Base-by-base conservation (phyloP, 179 eudicot species). In the Amaranthus tricolor region DNA sequence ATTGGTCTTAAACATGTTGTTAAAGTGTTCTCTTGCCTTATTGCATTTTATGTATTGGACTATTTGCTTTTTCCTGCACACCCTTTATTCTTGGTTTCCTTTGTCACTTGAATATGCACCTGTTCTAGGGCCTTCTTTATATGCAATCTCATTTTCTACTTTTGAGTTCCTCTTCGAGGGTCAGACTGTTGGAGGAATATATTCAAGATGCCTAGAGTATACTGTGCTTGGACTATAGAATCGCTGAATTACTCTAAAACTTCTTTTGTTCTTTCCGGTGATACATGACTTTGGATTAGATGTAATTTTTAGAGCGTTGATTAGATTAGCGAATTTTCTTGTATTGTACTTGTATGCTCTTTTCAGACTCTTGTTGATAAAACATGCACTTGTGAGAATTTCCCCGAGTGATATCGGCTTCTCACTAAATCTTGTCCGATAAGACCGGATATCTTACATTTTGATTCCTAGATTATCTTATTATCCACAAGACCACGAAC, bases 21-120 rank as follows among this genome's bases (percentile, higher is more conserved):
- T 68, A 64, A 58, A 65, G 81, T 78, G 80, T 66, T 71, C 50
- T 66, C 76, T 61, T 72, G 73, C 72, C 56, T 57, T 64, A 58
- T 72, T 66, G 64, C 64, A 31, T 50, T 47, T 66, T 58, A 56
- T 57, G 72, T 49, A 11, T 48, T 16, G 61, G 65, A 56, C 53
- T 62, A 49, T 58, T 11, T n/a, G 68, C 21, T 59, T 57, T 60
- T 56, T 31, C 31, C 9, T 64, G 52, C 48, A 7, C 64, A 19
- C 67, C 5, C 53, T 49, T 65, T 53, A 12, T 51, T 61, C 17
- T 31, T 24, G 52, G 62, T 70, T 66, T 64, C 24, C 79, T 48
- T 69, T 31, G 43, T 48, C 17, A 12, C 15, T 24, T 14, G 61
- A 17, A 5, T 21, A 20, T 68, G 57, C 71, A 52, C 45, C 13